phyloP scores from a whole-genome alignment of 129 eudicot species.

The Gnaphalium uliginosum region DNA sequence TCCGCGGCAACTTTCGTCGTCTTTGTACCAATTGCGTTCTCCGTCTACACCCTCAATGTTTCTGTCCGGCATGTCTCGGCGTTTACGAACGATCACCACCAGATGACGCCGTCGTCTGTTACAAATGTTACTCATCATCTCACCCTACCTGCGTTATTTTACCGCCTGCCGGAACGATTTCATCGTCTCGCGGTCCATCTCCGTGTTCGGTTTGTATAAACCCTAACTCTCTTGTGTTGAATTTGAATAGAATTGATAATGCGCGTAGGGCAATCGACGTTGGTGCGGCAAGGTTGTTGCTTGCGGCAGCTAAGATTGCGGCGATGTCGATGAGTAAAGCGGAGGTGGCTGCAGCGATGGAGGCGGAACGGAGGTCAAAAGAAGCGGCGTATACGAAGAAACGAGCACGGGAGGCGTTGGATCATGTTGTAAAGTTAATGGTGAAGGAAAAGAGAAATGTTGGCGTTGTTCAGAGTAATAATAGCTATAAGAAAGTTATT shows the following conservation, averaged over 20 bases:
- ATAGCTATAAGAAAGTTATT: slow-evolving; percentile 11
- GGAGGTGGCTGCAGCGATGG: slow-evolving; percentile 42
- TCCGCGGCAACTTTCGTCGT: slow-evolving; percentile 69
- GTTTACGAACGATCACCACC: slow-evolving; percentile 45
- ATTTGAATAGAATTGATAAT: slow-evolving; percentile 20
- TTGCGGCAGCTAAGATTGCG: slow-evolving; percentile 65
- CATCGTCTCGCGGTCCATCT: slow-evolving; percentile 38
- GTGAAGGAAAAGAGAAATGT: slow-evolving; percentile 42
- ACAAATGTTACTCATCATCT: slow-evolving; percentile 65
- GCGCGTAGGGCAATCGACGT: slow-evolving; percentile 48
- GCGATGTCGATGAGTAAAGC: slow-evolving; percentile 58
- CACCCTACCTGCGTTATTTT: slow-evolving; percentile 54
- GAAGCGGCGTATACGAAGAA: slow-evolving; percentile 67
- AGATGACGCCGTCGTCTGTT: slow-evolving; percentile 55
- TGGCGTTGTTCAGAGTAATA: slow-evolving; percentile 27
- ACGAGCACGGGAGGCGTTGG: slow-evolving; percentile 64
- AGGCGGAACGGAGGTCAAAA: slow-evolving; percentile 60
- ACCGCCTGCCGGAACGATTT: slow-evolving; percentile 19
- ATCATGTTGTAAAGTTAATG: slow-evolving; percentile 49
- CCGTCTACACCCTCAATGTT: slow-evolving; percentile 70
- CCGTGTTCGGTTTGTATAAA: slow-evolving; percentile 53
- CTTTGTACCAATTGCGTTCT: slow-evolving; percentile 83
- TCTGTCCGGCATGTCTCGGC: slow-evolving; percentile 75
- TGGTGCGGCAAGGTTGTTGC: slow-evolving; percentile 47
- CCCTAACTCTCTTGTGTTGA: slow-evolving; percentile 56